Percentiles rank a stretch among this genome's conserved stretches.
Conservation (phyloP, 306 rosid species). For the Bauhinia variegata region DNA sequence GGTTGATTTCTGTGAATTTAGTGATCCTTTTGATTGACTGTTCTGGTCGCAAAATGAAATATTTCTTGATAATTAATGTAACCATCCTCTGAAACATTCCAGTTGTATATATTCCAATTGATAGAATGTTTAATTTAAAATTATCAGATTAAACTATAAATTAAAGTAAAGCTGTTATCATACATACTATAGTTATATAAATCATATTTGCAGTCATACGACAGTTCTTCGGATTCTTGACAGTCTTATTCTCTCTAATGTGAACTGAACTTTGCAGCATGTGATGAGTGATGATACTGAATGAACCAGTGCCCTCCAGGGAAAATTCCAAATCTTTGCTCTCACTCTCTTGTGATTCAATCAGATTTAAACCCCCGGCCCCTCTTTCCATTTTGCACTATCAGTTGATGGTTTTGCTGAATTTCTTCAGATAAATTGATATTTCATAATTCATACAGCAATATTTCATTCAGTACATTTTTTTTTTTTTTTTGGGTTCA, state of each 20-base stretch:
- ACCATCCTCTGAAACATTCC: conserved; percentile 1
- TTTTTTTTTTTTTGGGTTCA: too few species aligned
- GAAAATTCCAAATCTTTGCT: neutral
- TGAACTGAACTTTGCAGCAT: neutral
- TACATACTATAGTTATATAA: conserved; percentile 1
- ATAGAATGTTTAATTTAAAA: conserved; percentile 26
- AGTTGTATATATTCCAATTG: conserved; percentile 23
- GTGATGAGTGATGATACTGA: neutral
- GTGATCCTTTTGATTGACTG: neutral
- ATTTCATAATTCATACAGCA: neutral
- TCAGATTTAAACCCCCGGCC: neutral
- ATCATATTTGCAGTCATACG: too few species aligned
- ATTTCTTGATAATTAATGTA: conserved; percentile 13
- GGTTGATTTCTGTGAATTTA: too few species aligned
- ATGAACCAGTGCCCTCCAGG: neutral
- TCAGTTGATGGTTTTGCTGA: neutral
- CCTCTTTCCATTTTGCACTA: neutral
- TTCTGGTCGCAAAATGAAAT: conserved; percentile 27
- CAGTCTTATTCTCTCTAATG: conserved; percentile 3
- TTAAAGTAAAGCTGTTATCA: neutral
- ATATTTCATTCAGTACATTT: neutral
- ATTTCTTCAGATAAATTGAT: neutral
- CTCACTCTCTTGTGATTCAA: too few species aligned
- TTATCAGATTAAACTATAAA: neutral
- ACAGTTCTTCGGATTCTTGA: conserved; percentile 6